Base-by-base conservation (phyloP, 495 filamentous ascomycete genomes). In the Hypoxylon trugodes region DNA sequence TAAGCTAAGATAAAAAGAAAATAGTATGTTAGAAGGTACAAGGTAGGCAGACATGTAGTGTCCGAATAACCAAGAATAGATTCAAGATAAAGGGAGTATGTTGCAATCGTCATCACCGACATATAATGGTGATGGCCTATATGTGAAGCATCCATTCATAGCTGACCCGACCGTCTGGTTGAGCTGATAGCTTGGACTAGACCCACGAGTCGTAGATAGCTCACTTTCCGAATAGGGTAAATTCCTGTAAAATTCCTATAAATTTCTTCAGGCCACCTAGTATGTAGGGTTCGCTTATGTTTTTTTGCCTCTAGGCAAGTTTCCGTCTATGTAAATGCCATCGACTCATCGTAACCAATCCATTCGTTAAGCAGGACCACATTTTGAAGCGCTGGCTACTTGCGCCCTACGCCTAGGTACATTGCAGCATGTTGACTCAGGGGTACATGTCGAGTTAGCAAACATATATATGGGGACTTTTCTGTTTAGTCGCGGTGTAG, bases 111-210 rank as follows among this genome's bases (percentile, higher is more conserved):
- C 24, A 49, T 49, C 15, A 9, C 18, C 24, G 18, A 36, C 32
- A 12, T 28, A 30, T 32, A 32, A 22, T 43, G 7, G 16, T 25
- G 18, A 45, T 45, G 9, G 19, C 26, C 8, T 47, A 22, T 25
- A 40, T 7, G 41, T 46, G 46, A 52, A 50, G 26, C 35, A 30
- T 47, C 18, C 40, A 32, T 38, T 10, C 40, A n/a, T n/a, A n/a
- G 28, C 4, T 10, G 51, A 61, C 56, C 57, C 63, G 54, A 61
- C 45, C 26, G 57, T 43, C 32, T 53, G 63, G 63, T 52, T 58
- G 38, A 40, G 57, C 28, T 50, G 46, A 37, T 46, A 12, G 26
- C 21, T 26, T 25, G n/a, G 18, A 65, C 53, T 38, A 59, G 24
- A 46, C 35, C n/a, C 22, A 13, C 28, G 22, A 49, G 22, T 26